Percentiles rank a stretch among this genome's conserved stretches.
Evolutionary conservation across 2,329 filamentous ascomycete species (phyloP).

Genomic region (Chaetomiaceae sp.): DNA sequence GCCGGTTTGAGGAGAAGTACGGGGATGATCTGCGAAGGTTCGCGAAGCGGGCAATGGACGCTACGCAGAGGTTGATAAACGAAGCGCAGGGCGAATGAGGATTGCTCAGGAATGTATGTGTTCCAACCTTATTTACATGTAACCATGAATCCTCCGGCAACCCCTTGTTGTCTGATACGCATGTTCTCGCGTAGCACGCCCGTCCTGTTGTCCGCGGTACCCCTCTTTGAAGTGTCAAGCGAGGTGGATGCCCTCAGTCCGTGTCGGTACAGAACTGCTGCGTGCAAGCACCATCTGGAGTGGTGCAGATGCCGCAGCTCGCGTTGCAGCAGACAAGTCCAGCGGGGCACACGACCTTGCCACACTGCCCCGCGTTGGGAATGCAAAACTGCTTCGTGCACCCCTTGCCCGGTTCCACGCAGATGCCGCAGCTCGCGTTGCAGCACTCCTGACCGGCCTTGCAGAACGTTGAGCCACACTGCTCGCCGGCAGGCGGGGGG

Average conservation of each 20-base stretch:
- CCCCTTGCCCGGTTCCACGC: conserved; percentile 14
- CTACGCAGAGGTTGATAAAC: not conserved
- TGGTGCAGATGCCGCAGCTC: conserved; percentile 23
- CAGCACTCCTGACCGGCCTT: conserved; percentile 15
- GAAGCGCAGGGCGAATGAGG: not conserved
- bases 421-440: conserved; percentile 21
- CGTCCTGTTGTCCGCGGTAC: too few relatives aligned
- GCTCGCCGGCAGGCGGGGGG: too few relatives aligned
- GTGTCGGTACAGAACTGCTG: conserved; percentile 15
- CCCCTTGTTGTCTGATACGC: too few relatives aligned
- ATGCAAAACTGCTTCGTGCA: conserved; percentile 20
- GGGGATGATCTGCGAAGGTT: conserved; percentile 26
- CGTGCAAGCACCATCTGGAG: conserved; percentile 16
- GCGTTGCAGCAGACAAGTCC: conserved; percentile 21
- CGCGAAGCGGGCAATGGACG: conserved; percentile 23
- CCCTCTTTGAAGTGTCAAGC: too few relatives aligned
- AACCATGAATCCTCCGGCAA: too few relatives aligned
- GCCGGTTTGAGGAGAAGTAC: conserved; percentile 28
- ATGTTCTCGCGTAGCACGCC: too few relatives aligned
- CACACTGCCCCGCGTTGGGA: conserved; percentile 15
- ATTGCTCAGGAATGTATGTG: too few relatives aligned
- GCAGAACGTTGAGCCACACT: conserved; percentile 15
- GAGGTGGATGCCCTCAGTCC: not conserved
- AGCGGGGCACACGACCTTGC: conserved; percentile 13
- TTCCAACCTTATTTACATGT: not conserved